Base-by-base conservation (phyloP, 129 eudicot species). In the Calendula officinalis region DNA sequence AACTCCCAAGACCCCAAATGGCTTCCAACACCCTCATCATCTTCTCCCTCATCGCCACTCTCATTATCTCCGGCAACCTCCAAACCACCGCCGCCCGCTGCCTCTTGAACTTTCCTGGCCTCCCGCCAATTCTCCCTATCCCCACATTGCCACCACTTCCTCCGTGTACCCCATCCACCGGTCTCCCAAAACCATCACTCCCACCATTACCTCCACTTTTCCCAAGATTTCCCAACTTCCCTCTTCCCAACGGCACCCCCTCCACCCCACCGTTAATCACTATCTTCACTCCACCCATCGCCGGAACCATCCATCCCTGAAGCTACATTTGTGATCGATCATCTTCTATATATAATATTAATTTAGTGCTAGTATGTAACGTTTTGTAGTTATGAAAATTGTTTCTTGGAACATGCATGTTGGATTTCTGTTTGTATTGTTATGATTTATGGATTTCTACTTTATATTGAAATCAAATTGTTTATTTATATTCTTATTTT, bases 11-110 rank as follows among this genome's bases (percentile, higher is more conserved):
- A 41, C 45, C 8, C 17, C 3, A 32, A 64, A 73, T 73, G 77
- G 66, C 71, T 44, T 73, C 77, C 60, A 55, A 59, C 77, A 73
- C 66, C 60, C 6, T 64, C 70, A 38, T 64, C 51, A 64, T 73
- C 66, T 6, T 73, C 14, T 17, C 71, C n/a, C 40, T 72, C 44
- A 1, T 73, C 0, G 16, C 14, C 3, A 35, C 60, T 6, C 66
- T 73, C 12, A 3, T 46, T 55, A 7, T 45, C 66, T 55, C 71
- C 51, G 42, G 44, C 71, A 55, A 73, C 71, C 66, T 73, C 77
- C 71, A 45, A 38, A 14, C 77, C 71, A 37, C 66, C 49, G 1
- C 36, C 1, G 66, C 72, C 15, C 66, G 71, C 59, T 44, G 17
- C 52, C 77, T 73, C 36, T 64, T 63, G 65, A 7, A 8, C 45